Percentiles rank a stretch among this genome's conserved stretches.
Conservation (phyloP, 2,329 filamentous ascomycete species). For the Pseudodiploospora longispora region DNA sequence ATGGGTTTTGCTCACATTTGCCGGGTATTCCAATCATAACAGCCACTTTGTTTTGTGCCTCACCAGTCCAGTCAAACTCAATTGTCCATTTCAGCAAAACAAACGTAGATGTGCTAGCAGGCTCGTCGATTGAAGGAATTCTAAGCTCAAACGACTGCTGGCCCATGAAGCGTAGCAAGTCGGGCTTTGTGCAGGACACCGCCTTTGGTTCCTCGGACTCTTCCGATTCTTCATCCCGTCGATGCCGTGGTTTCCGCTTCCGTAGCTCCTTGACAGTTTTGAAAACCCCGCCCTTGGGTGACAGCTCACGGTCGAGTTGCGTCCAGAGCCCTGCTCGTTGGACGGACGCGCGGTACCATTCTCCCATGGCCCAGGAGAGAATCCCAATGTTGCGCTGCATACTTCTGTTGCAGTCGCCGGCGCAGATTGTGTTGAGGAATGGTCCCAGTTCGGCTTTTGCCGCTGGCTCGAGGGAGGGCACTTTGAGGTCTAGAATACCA, state of each 20-base stretch:
- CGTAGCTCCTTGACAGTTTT: conserved; percentile 17
- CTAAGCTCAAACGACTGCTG: conserved; percentile 40
- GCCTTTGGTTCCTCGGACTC: conserved; percentile 8
- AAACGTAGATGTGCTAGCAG: conserved; percentile 26
- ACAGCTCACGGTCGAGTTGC: conserved; percentile 40
- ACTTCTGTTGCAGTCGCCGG: conserved; percentile 31
- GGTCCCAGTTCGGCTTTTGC: conserved; percentile 50
- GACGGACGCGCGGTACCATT: conserved; percentile 56
- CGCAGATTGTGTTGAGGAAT: conserved; percentile 39
- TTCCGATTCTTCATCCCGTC: conserved; percentile 15
- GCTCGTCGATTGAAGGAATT: conserved; percentile 23
- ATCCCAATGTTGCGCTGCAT: conserved; percentile 50
- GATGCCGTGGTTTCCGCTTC: conserved; percentile 15
- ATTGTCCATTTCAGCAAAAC: conserved; percentile 56
- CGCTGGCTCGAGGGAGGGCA: conserved; percentile 48
- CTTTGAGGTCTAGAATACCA: conserved; percentile 42
- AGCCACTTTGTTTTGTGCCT: conserved; percentile 52
- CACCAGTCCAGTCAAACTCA: conserved; percentile 64
- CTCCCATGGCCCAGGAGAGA: conserved; percentile 58
- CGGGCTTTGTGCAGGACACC: conserved; percentile 19
- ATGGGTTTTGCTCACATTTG: conserved; percentile 47
- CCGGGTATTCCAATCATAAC: conserved; percentile 49
- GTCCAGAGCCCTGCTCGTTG: conserved; percentile 57
- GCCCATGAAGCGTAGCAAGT: conserved; percentile 47
- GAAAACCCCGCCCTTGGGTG: conserved; percentile 20